Percentiles rank a stretch among this genome's conserved stretches.
phyloP scores from a whole-genome alignment of 139 green algal genomes.

The Asterochloris erici region DNA sequence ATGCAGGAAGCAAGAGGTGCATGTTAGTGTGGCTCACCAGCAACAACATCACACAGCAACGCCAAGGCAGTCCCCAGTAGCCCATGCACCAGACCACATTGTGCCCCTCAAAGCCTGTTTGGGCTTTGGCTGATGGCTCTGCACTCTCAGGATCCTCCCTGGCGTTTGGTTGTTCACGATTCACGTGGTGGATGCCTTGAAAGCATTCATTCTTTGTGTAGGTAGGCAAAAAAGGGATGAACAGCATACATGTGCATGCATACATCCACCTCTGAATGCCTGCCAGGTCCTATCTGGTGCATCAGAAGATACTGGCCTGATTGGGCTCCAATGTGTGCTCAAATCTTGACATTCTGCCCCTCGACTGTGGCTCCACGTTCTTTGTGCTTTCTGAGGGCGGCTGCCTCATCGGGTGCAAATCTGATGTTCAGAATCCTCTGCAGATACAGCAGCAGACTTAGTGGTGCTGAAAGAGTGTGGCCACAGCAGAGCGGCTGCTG shows the following conservation, averaged over 20 bases:
- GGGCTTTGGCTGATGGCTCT: too few species aligned
- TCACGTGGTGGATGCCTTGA: neutral
- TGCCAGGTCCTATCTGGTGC: neutral
- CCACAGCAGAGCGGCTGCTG: neutral
- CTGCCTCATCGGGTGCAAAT: conserved; percentile 30
- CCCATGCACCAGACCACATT: too few species aligned
- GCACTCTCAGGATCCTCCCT: too few species aligned
- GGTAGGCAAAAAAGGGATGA: neutral
- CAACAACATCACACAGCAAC: too few species aligned
- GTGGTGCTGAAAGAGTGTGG: neutral
- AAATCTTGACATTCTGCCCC: conserved; percentile 1
- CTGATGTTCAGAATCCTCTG: conserved; percentile 37
- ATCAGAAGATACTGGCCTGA: neutral
- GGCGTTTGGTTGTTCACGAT: too few species aligned
- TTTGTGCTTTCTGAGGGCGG: neutral
- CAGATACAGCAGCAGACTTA: neutral
- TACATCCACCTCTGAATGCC: neutral
- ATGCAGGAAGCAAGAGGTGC: too few species aligned
- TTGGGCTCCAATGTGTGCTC: neutral
- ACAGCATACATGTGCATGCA: too few species aligned
- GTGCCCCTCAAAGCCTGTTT: too few species aligned
- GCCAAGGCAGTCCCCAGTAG: too few species aligned
- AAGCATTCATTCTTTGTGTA: neutral
- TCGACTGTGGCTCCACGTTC: conserved; percentile 5
- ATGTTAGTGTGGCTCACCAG: too few species aligned